These are phyloP conservation scores for Schizopora paradoxa DNA, from an alignment of 1,284 basidiomycete genomes.

Conservation along the genomic window DNA sequence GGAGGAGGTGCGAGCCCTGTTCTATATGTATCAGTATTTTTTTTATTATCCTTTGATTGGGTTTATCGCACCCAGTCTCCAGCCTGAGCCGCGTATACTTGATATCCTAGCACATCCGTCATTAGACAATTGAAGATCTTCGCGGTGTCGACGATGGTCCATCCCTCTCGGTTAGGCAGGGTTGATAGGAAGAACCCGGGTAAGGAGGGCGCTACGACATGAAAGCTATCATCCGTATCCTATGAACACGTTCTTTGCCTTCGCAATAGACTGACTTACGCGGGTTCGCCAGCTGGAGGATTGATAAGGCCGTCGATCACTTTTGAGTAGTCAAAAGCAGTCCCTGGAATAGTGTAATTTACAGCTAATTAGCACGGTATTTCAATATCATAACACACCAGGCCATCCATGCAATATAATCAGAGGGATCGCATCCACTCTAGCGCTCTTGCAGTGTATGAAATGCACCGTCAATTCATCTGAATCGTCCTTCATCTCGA, in stretches of 20 bases:
- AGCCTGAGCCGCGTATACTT: constrained; percentile 22
- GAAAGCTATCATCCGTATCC: constrained; percentile 18
- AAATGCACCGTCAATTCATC: constrained; percentile 20
- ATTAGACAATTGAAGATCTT: constrained; percentile 23
- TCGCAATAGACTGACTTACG: constrained; percentile 16
- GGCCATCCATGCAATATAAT: constrained; percentile 25
- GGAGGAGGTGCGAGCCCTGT: constrained; percentile 19
- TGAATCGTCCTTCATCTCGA: constrained; percentile 16
- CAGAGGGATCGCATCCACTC: constrained; percentile 22
- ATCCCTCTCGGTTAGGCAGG: constrained; percentile 18
- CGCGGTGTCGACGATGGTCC: constrained; percentile 20
- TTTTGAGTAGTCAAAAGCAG: constrained; percentile 25
- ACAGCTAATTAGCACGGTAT: neutral
- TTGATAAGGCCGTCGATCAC: constrained; percentile 20
- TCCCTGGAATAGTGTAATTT: constrained; percentile 12
- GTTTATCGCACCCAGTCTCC: constrained; percentile 22
- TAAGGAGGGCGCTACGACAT: constrained; percentile 23
- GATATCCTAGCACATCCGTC: constrained; percentile 23
- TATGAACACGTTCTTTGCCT: neutral
- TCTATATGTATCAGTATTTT: too few relatives aligned
- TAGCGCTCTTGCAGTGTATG: constrained; percentile 20
- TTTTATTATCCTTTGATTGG: too few relatives aligned
- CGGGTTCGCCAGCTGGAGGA: constrained; percentile 18
- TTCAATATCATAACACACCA: constrained; percentile 6
- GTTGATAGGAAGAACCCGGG: constrained; percentile 24